Evolutionary conservation across 257 asterid genomes (phyloP).

Genomic region (Oldenlandia corymbosa): DNA sequence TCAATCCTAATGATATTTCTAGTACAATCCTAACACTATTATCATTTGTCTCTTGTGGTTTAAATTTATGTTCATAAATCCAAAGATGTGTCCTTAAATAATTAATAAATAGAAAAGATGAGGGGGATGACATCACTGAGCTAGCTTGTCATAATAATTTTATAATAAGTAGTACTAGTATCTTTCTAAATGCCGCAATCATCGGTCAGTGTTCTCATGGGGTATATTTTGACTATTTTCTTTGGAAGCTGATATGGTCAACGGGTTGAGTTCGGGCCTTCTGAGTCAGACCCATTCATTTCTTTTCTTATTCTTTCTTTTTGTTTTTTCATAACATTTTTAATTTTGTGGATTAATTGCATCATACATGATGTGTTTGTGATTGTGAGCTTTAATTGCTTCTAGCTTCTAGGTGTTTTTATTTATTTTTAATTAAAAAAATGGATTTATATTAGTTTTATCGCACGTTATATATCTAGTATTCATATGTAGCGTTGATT

Average conservation of each 20-base stretch:
- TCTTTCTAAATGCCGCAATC: conserved; percentile 43
- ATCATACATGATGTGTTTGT: neutral
- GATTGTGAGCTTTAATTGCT: no score
- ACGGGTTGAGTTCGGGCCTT: conserved; percentile 18
- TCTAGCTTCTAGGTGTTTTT: no score
- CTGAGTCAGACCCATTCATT: neutral
- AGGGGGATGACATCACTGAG: conserved; percentile 8
- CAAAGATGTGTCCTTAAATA: no score
- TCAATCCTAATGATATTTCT: no score
- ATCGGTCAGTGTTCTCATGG: conserved; percentile 42
- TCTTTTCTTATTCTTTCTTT: neutral
- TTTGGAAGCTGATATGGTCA: conserved; percentile 30
- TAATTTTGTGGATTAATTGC: neutral
- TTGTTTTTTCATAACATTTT: neutral
- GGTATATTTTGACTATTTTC: neutral
- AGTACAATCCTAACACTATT: neutral
- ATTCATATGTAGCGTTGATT: conserved; percentile 11
- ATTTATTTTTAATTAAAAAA: no score
- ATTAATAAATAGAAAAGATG: neutral
- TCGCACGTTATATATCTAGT: no score
- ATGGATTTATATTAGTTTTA: no score
- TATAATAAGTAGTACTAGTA: no score
- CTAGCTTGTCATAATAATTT: neutral
- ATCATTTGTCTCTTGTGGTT: neutral
- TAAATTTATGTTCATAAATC: neutral